Conservation (phyloP, 805 yeast genomes). For the Groenewaldozyma tartarivorans region DNA sequence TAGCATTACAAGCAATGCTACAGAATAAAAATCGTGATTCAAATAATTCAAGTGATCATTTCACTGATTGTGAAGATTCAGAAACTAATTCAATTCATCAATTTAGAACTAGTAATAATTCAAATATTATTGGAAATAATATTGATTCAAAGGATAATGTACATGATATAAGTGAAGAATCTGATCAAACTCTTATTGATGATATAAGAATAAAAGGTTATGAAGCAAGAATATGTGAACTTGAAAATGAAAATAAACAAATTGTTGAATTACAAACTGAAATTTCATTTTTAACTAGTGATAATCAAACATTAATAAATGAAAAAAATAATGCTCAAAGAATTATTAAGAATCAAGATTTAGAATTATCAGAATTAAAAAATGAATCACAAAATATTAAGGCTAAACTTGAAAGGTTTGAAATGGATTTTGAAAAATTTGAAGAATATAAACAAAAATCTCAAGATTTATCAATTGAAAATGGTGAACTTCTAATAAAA, state of each 20-base stretch:
- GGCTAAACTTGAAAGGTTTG: background rate
- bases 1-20: slow-evolving; percentile 3
- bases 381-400: slow-evolving; percentile 8
- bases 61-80: background rate
- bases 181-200: slow-evolving; percentile 5
- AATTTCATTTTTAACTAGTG: slow-evolving; percentile 15
- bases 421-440: background rate
- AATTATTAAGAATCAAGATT: slow-evolving; percentile 11
- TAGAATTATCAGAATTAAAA: slow-evolving; percentile 9
- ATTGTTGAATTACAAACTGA: slow-evolving; percentile 15
- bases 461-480: background rate
- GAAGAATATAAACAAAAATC: background rate
- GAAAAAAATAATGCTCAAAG: slow-evolving; percentile 12
- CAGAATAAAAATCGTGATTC: background rate
- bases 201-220: slow-evolving; percentile 7
- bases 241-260: slow-evolving; percentile 6
- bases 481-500: slow-evolving; percentile 1
- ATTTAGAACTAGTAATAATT: background rate
- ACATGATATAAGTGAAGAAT: background rate
- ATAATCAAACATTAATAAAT: slow-evolving; percentile 11
- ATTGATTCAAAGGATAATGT: background rate
- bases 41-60: slow-evolving; percentile 1
- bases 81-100: too few relatives aligned
- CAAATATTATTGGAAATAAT: background rate
- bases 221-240: slow-evolving; percentile 11